Evolutionary conservation across 495 filamentous ascomycete genomes (phyloP).

Genomic region (Aspergillus avenaceus): DNA sequence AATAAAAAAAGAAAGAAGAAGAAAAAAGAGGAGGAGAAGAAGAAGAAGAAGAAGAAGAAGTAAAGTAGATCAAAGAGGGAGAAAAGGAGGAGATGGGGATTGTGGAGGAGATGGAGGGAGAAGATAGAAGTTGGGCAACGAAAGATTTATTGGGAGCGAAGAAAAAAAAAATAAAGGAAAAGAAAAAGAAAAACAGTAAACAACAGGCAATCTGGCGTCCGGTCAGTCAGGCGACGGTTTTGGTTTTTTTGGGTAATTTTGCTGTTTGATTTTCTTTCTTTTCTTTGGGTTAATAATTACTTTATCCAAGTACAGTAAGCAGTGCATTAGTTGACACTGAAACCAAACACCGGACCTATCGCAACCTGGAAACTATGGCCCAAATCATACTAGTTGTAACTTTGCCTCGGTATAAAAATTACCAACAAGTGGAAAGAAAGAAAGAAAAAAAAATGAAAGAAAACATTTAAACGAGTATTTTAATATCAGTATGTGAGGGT

Average conservation of each 20-base stretch:
- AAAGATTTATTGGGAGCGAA: background rate
- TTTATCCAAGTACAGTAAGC: background rate
- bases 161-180: background rate
- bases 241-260: too few species aligned
- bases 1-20: background rate
- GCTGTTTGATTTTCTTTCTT: too few species aligned
- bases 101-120: background rate
- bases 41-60: background rate
- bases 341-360: background rate
- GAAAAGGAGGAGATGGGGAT: conserved; percentile 1
- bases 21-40: background rate
- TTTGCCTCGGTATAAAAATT: background rate
- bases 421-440: too few species aligned
- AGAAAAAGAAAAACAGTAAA: background rate
- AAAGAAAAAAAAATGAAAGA: too few species aligned
- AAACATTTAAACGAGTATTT: too few species aligned
- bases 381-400: background rate
- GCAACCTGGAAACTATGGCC: background rate
- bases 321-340: background rate
- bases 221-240: background rate
- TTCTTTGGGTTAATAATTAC: too few species aligned
- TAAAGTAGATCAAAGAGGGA: background rate
- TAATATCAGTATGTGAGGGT: too few species aligned
- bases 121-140: too few species aligned
- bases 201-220: background rate